phyloP scores from a whole-genome alignment of 805 yeast species.

The Jamesozyma spencerorum region DNA sequence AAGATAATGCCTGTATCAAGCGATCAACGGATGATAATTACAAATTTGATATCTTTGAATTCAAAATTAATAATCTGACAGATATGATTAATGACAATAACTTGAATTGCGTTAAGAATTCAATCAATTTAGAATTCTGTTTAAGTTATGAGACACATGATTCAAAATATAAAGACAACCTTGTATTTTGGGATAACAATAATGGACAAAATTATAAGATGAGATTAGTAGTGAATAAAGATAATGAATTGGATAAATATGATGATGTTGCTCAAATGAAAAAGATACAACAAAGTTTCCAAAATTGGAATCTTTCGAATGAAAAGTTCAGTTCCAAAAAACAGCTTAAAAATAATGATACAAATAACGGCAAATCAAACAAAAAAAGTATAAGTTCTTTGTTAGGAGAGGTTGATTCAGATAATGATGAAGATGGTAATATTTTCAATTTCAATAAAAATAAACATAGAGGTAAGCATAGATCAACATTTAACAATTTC shows the following conservation, averaged over 20 bases:
- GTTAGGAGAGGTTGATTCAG: slow-evolving; percentile 1
- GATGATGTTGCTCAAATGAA: neutral
- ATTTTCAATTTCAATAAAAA: neutral
- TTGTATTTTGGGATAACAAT: slow-evolving; percentile 28
- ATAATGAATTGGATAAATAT: neutral
- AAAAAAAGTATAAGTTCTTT: neutral
- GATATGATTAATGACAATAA: slow-evolving; percentile 7
- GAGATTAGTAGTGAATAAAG: slow-evolving; percentile 8
- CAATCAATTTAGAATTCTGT: slow-evolving; percentile 20
- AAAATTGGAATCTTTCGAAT: slow-evolving; percentile 2
- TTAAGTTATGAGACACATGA: slow-evolving; percentile 19
- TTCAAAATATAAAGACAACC: slow-evolving; percentile 7
- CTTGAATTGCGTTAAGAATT: slow-evolving; percentile 5
- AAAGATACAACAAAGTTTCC: neutral
- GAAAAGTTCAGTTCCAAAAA: no score
- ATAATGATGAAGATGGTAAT: neutral
- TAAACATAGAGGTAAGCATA: neutral
- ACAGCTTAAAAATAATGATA: slow-evolving; percentile 1
- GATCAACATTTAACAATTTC: neutral
- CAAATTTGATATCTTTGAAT: slow-evolving; percentile 23
- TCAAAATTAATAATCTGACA: slow-evolving; percentile 17
- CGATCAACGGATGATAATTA: neutral
- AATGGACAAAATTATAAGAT: slow-evolving; percentile 21
- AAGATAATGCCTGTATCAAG: slow-evolving; percentile 8
- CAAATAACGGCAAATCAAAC: neutral